A percentile compares a stretch with the other conserved stretches of the same genome.
Evolutionary conservation across 805 yeast species (phyloP).

Genomic region (Cyberlindnera mrakii): DNA sequence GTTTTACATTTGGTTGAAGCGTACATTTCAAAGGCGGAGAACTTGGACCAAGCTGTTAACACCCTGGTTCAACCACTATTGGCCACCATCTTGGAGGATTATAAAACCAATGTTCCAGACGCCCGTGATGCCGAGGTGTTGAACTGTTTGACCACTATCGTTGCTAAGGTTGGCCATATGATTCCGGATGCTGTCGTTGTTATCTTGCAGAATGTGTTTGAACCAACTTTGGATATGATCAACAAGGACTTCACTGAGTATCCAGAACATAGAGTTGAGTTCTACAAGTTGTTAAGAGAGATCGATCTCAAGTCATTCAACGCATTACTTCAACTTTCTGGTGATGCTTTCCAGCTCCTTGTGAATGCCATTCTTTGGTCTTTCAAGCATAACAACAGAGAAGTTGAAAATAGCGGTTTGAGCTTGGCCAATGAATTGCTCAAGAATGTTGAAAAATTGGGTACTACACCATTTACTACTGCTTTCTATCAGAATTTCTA

Average conservation of each 20-base stretch:
- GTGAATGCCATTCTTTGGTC: slow-evolving; percentile 98
- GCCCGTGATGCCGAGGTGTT: slow-evolving; percentile 97
- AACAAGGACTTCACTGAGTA: slow-evolving; percentile 92
- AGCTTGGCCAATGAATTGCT: slow-evolving; percentile 77
- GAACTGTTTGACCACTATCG: slow-evolving; percentile 89
- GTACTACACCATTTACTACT: slow-evolving; percentile 62
- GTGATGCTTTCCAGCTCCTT: slow-evolving; percentile 84
- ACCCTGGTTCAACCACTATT: slow-evolving; percentile 80
- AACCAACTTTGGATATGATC: slow-evolving; percentile 92
- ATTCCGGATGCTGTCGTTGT: slow-evolving; percentile 86
- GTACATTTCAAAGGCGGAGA: slow-evolving; percentile 81
- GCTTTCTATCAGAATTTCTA: slow-evolving; percentile 86
- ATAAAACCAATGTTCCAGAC: slow-evolving; percentile 82
- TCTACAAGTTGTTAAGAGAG: slow-evolving; percentile 82
- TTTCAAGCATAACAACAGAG: slow-evolving; percentile 94
- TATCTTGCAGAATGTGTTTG: slow-evolving; percentile 86
- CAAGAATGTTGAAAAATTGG: slow-evolving; percentile 75
- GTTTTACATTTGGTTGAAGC: slow-evolving; percentile 83
- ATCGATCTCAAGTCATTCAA: slow-evolving; percentile 81
- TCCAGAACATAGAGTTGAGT: slow-evolving; percentile 97
- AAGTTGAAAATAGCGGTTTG: slow-evolving; percentile 90
- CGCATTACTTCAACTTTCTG: slow-evolving; percentile 83
- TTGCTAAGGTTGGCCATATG: slow-evolving; percentile 77
- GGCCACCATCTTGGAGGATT: slow-evolving; percentile 82
- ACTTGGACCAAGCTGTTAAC: slow-evolving; percentile 71